Percentiles rank a stretch among this genome's conserved stretches.
Evolutionary conservation across 2,329 filamentous ascomycete genomes (phyloP).

Genomic region (Aspergillus versicolor): DNA sequence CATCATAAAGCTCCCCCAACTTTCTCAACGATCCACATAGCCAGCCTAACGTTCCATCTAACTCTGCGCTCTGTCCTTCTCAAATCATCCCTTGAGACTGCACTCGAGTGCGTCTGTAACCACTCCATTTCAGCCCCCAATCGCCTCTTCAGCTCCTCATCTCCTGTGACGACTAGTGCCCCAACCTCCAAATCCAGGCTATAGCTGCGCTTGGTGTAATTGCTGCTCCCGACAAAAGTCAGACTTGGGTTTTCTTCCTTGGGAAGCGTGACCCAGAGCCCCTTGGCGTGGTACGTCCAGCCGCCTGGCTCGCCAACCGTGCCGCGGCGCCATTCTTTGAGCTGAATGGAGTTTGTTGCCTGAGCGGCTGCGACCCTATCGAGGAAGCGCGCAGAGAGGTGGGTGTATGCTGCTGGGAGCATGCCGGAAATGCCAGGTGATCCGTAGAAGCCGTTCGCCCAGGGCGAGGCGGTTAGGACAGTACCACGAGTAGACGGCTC

Average conservation of each 20-base stretch:
- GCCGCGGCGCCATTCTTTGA: constrained; percentile 87
- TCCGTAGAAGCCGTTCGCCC: constrained; percentile 93
- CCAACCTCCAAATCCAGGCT: constrained; percentile 88
- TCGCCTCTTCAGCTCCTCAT: constrained; percentile 67
- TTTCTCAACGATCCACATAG: constrained; percentile 89
- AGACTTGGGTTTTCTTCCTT: constrained; percentile 67
- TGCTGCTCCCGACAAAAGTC: constrained; percentile 84
- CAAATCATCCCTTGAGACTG: constrained; percentile 74
- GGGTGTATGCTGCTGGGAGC: constrained; percentile 86
- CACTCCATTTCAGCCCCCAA: constrained; percentile 78
- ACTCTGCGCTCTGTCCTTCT: constrained; percentile 79
- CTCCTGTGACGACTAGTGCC: constrained; percentile 77
- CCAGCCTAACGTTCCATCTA: constrained; percentile 76
- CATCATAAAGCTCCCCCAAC: constrained; percentile 84
- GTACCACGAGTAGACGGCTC: constrained; percentile 59
- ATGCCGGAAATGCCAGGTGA: constrained; percentile 86
- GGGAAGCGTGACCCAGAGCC: constrained; percentile 75
- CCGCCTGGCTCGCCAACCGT: constrained; percentile 76
- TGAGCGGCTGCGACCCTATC: constrained; percentile 57
- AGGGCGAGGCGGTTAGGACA: constrained; percentile 87
- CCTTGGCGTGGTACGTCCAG: constrained; percentile 98
- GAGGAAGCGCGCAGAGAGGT: constrained; percentile 80
- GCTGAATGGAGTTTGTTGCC: constrained; percentile 59
- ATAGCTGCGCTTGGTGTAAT: constrained; percentile 94
- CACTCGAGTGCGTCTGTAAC: constrained; percentile 71